Evolutionary conservation across 108 stramenopile genomes (phyloP), one percentile per base, ranked within the genome.

Genomic region (Cyclostephanos tholiformis): DNA sequence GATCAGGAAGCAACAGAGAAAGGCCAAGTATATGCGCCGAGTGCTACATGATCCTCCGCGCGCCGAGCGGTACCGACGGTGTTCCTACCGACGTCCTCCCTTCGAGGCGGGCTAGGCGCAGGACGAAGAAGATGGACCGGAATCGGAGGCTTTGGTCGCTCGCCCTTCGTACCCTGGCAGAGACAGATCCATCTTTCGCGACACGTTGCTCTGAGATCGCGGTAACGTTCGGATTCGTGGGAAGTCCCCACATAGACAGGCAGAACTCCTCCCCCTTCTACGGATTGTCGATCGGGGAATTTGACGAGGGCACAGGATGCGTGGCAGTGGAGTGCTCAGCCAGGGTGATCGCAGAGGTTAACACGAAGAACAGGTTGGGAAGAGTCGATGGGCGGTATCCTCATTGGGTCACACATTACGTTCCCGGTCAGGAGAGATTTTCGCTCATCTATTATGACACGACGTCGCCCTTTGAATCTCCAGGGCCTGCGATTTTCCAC

Each of bases 341-440:
- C 6, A 73, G 76, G 23, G 46, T 68, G 27, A 60, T 85, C 10
- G 65, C 57, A 6, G 32, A 59, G 16, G 81, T 85, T 9, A 69
- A 82, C 27, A 85, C 84, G 13, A 78, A 67, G 53, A 58, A 71
- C 57, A 58, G 77, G 23, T 38, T 82, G 19, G 84, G 77, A 12
- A 77, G 69, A 44, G 73, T 85, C 13, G 84, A 85, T 58, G 84
- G 84, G 20, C 41, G 84, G 13, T 71, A 75, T 71, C 79, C 79
- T 7, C 79, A 80, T 48, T 80, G 79, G 79, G 79, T 80, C 39
- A 61, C 43, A 19, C 4, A 46, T n/a, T 80, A 80, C 67, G 69
- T 75, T 27, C 48, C 60, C 19, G 60, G 55, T 27, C 48, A 60
- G 17, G 61, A 76, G 48, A 61, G 79, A 41, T 80, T 43, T 51